Evolutionary conservation across 2,329 filamentous ascomycete species (phyloP).

Genomic region (Cadophora sp.): DNA sequence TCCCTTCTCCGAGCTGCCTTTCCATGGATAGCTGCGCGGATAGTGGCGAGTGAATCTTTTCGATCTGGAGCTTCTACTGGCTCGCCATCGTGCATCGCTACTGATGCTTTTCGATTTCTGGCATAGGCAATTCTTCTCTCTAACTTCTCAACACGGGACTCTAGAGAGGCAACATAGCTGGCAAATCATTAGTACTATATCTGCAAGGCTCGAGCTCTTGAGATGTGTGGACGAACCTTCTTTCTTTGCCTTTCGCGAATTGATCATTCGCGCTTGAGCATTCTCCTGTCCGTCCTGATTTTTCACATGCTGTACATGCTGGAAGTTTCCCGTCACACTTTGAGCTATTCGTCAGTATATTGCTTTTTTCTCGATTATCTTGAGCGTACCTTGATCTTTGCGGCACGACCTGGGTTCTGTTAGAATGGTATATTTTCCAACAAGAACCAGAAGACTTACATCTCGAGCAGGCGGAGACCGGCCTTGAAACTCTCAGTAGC

Average conservation of each 20-base stretch:
- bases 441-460: conserved; percentile 55
- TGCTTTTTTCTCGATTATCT: neutral
- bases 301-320: conserved; percentile 93
- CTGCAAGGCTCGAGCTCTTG: neutral
- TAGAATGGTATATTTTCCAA: conserved; percentile 11
- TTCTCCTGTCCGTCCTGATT: conserved; percentile 82
- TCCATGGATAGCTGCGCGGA: conserved; percentile 67
- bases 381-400: conserved; percentile 82
- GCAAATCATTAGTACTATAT: conserved; percentile 31
- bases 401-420: conserved; percentile 67
- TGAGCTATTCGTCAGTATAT: conserved; percentile 30
- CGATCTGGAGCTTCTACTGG: conserved; percentile 58
- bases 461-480: conserved; percentile 80
- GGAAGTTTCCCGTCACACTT: conserved; percentile 95
- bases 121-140: conserved; percentile 78
- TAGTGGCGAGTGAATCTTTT: conserved; percentile 67
- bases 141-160: conserved; percentile 86
- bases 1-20: conserved; percentile 72
- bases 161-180: conserved; percentile 93
- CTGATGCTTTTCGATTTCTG: conserved; percentile 72
- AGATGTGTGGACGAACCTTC: conserved; percentile 64
- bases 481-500: conserved; percentile 75
- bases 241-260: conserved; percentile 92
- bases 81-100: conserved; percentile 68
- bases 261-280: conserved; percentile 96